Evolutionary conservation across 2,329 filamentous ascomycete genomes (phyloP), one percentile per base, ranked within the genome.

Genomic region (Aspergillus sp.): DNA sequence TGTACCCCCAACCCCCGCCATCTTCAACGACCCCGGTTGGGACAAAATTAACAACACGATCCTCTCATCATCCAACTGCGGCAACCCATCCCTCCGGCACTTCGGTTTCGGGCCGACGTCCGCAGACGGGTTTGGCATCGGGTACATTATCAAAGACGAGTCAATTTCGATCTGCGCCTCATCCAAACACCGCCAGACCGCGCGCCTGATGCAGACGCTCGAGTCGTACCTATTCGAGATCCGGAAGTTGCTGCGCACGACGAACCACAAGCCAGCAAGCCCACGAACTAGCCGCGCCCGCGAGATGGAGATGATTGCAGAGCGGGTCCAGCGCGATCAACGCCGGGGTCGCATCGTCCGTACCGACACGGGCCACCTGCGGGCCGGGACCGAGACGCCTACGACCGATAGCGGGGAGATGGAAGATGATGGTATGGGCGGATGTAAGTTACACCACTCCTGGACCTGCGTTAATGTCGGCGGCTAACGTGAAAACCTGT

Each of bases 71-170:
- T 97, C 93, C n/a, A 99, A 99, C 80, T 99, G 95, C 75, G 95
- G 95, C 58, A 99, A 98, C 75, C 95, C 95, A 0, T 91, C 89
- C 0, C 85, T 99, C 17, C 87, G 95, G 2, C 93, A 98, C 67
- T 99, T 99, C 68, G 95, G 95, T 3, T 99, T 99, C 71, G 95
- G 95, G 0, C 95, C 95, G 1, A 96, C 93, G 0, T 93, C 90
- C 0, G 93, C 88, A 2, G 92, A 97, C 64, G 95, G 95, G 0
- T 98, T 98, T 70, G 95, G 95, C 30, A 97, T 99, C 55, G 95
- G 95, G 2, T 99, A 99, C 78, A 98, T 99, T 68, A 97, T 99
- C 83, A 99, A 99, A 76, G 91, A 96, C 64, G 90, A 95, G 52
- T 84, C 86, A 48, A 90, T 98, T 59, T 91, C 88, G 47, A 93